Percentiles rank a stretch among this genome's conserved stretches.
phyloP scores from a whole-genome alignment of 1,284 basidiomycete genomes.

The Waitea zeae region DNA sequence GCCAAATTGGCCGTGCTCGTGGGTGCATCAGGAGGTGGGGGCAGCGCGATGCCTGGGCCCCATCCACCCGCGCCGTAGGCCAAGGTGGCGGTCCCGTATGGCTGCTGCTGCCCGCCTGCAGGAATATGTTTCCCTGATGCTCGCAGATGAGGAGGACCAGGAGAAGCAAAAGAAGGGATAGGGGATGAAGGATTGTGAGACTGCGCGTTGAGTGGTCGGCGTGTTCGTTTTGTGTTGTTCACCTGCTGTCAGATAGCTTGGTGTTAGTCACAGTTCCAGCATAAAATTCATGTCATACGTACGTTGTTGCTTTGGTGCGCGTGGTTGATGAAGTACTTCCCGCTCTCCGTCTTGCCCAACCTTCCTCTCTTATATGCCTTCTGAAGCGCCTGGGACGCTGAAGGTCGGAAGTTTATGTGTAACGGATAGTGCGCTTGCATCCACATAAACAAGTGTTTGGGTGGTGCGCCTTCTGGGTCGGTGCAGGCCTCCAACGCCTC shows the following conservation, averaged over 20 bases:
- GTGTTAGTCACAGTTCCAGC: slow-evolving; percentile 4
- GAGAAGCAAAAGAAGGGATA: slow-evolving; percentile 8
- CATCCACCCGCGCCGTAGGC: background rate
- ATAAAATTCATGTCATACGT: slow-evolving; percentile 14
- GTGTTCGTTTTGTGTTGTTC: slow-evolving; percentile 7
- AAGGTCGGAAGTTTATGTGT: slow-evolving; percentile 71
- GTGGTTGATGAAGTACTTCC: slow-evolving; percentile 55
- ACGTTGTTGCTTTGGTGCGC: slow-evolving; percentile 69
- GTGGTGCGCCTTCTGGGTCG: slow-evolving; percentile 54
- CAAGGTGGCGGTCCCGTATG: background rate
- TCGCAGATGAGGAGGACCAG: slow-evolving; percentile 7
- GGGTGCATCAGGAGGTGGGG: no score
- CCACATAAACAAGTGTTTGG: slow-evolving; percentile 66
- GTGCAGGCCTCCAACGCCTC: slow-evolving; percentile 45
- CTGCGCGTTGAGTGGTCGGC: slow-evolving; percentile 4
- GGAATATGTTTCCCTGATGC: background rate
- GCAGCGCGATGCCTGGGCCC: no score
- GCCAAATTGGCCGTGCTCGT: no score
- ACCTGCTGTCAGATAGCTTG: background rate
- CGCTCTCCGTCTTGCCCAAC: slow-evolving; percentile 48
- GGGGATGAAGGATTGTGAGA: background rate
- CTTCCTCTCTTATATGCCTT: slow-evolving; percentile 65
- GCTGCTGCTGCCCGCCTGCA: background rate
- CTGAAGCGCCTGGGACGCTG: slow-evolving; percentile 68
- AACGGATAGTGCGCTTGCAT: slow-evolving; percentile 67